Evolutionary conservation across 2,329 filamentous ascomycete genomes (phyloP).

Genomic region (Colletotrichum somersetense): DNA sequence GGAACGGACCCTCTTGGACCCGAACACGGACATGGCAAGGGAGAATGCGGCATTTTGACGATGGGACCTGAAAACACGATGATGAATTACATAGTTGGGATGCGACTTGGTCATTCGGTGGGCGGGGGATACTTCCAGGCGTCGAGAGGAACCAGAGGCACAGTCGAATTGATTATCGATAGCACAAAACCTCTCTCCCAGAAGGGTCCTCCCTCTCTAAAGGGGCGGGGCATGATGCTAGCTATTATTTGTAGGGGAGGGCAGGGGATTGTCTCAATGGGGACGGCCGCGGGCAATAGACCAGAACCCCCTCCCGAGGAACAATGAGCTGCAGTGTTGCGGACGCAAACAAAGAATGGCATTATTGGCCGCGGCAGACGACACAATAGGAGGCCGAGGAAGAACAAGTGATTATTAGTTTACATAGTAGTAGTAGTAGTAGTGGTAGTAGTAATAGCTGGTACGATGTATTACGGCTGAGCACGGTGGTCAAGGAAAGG

Average conservation of each 20-base stretch:
- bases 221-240: background rate
- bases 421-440: too few relatives aligned
- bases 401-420: conserved; percentile 2
- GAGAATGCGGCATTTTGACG: conserved; percentile 24
- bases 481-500: conserved; percentile 27
- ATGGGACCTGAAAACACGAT: conserved; percentile 3
- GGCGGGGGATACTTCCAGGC: conserved; percentile 1
- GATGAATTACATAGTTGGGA: background rate
- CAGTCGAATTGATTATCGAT: background rate
- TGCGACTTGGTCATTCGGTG: conserved; percentile 1
- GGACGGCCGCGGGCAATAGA: conserved; percentile 6
- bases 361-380: conserved; percentile 18
- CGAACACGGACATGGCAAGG: conserved; percentile 24
- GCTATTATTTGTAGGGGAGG: background rate
- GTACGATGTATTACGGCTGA: conserved; percentile 17
- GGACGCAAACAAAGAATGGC: conserved; percentile 21
- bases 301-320: background rate
- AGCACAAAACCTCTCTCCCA: background rate
- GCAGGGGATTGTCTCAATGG: background rate
- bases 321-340: background rate
- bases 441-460: too few relatives aligned
- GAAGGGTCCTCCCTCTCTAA: background rate
- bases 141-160: background rate
- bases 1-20: conserved; percentile 14
- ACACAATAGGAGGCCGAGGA: conserved; percentile 6